phyloP scores from a whole-genome alignment of 129 eudicot species.

The Chrysanthemum seticuspe region DNA sequence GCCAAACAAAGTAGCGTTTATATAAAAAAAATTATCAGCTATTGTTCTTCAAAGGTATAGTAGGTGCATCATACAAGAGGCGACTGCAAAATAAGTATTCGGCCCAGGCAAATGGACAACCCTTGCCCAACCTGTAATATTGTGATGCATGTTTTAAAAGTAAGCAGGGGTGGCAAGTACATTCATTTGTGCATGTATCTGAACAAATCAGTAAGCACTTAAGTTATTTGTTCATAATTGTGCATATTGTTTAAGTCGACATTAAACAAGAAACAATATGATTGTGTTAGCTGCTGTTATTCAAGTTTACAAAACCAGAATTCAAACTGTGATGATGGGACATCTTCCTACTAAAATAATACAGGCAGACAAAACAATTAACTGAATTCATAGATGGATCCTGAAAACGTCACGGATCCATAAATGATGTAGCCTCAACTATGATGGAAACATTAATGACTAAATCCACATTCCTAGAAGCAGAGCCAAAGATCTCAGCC shows the following conservation, averaged over 20 bases:
- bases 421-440: too few relatives aligned
- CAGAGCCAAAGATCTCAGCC: too few relatives aligned
- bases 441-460: too few relatives aligned
- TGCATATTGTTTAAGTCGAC: neutral
- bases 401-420: neutral
- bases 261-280: neutral
- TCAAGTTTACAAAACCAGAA: neutral
- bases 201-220: neutral
- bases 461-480: too few relatives aligned
- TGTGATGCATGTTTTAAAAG: neutral
- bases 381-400: conserved; percentile 7
- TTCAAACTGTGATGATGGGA: neutral
- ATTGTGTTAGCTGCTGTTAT: neutral
- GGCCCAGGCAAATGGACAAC: neutral
- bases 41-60: neutral
- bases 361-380: neutral
- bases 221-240: neutral
- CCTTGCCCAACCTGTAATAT: neutral
- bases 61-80: neutral
- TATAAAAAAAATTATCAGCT: neutral
- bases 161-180: neutral
- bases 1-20: too few relatives aligned
- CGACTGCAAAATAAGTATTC: neutral
- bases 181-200: conserved; percentile 1
- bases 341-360: neutral